phyloP scores from a whole-genome alignment of 352 stramenopile genomes.

The Pythium aristosporum region DNA sequence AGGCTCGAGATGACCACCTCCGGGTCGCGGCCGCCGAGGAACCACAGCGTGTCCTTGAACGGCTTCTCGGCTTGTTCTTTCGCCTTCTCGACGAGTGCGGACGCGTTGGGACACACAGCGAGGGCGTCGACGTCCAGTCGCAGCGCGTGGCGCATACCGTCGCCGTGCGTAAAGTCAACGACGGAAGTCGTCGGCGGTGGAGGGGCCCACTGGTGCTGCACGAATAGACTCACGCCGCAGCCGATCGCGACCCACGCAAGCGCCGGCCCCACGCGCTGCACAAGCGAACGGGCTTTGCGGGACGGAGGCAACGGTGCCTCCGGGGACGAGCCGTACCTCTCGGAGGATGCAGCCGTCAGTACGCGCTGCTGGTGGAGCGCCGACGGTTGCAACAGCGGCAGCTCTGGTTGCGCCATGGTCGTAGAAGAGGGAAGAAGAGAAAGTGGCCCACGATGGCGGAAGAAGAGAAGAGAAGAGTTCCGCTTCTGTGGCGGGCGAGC shows the following conservation, averaged over 20 bases:
- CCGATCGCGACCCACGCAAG: slow-evolving; percentile 55
- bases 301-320: slow-evolving; percentile 19
- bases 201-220: slow-evolving; percentile 9
- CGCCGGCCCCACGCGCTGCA: slow-evolving; percentile 32
- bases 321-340: slow-evolving; percentile 14
- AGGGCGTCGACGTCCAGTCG: slow-evolving; percentile 55
- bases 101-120: slow-evolving; percentile 37
- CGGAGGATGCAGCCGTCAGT: not conserved
- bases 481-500: slow-evolving; percentile 17
- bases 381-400: slow-evolving; percentile 36
- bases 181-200: slow-evolving; percentile 17
- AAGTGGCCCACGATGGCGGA: not conserved
- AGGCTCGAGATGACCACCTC: slow-evolving; percentile 49
- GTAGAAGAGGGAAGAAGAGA: slow-evolving; percentile 12
- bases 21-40: slow-evolving; percentile 61
- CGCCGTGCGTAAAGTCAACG: slow-evolving; percentile 42
- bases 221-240: slow-evolving; percentile 40
- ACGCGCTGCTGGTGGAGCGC: slow-evolving; percentile 20
- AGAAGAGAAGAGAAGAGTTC: slow-evolving; percentile 6
- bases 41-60: slow-evolving; percentile 55
- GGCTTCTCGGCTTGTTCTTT: slow-evolving; percentile 16
- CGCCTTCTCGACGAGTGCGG: slow-evolving; percentile 17
- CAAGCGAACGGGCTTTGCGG: slow-evolving; percentile 18
- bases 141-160: slow-evolving; percentile 47
- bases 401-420: slow-evolving; percentile 29